Percentiles rank a stretch among this genome's conserved stretches.
Evolutionary conservation across 2,329 filamentous ascomycete genomes (phyloP).

Genomic region (Incumbomyces delicatus): DNA sequence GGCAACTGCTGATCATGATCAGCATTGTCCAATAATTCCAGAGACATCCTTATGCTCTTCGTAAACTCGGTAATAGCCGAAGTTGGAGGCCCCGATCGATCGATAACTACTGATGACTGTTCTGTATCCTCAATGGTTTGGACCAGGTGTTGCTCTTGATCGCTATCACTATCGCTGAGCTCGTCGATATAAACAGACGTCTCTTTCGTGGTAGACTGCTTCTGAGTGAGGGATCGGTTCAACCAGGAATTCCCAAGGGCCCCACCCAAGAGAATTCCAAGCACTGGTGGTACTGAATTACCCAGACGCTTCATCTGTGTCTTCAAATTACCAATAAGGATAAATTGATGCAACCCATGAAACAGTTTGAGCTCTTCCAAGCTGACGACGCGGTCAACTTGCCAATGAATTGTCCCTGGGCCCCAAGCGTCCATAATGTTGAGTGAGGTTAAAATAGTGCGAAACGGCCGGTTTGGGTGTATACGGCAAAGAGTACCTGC

Average conservation of each 20-base stretch:
- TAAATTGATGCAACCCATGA: constrained; percentile 64
- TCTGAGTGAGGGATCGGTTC: background rate
- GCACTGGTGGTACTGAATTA: constrained; percentile 56
- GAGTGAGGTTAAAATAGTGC: constrained; percentile 52
- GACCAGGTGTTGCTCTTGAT: no score
- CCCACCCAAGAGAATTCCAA: constrained; percentile 46
- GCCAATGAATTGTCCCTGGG: constrained; percentile 47
- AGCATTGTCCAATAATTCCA: no score
- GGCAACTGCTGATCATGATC: no score
- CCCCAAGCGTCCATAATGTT: constrained; percentile 46
- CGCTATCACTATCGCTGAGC: no score
- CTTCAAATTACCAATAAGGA: constrained; percentile 49
- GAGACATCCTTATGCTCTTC: no score
- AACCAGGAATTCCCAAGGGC: constrained; percentile 66
- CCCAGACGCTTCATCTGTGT: constrained; percentile 60
- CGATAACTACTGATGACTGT: no score
- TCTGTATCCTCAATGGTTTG: no score
- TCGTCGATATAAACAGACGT: no score
- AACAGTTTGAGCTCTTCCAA: constrained; percentile 59
- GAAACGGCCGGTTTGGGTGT: constrained; percentile 44
- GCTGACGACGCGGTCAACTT: constrained; percentile 50
- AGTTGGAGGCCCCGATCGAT: no score
- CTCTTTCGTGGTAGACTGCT: no score
- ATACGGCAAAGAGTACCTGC: constrained; percentile 20
- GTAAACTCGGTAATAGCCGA: no score